Evolutionary conservation across 306 rosid genomes (phyloP).

Genomic region (Prinsepia uniflora): DNA sequence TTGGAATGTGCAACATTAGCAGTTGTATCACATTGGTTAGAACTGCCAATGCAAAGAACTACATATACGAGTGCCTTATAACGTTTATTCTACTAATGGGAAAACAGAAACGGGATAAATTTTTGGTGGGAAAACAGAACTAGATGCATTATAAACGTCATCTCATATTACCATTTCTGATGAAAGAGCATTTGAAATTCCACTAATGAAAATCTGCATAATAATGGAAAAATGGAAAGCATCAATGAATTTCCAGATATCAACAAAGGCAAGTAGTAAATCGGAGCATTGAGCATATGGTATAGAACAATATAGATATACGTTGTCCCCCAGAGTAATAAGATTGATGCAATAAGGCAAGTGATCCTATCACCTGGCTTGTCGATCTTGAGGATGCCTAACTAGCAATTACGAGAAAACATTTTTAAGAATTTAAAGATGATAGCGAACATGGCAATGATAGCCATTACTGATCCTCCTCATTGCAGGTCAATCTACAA

Average conservation of each 20-base stretch:
- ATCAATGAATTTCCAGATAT: neutral
- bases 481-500: neutral
- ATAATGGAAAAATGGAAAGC: conserved; percentile 12
- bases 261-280: conserved; percentile 2
- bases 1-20: neutral
- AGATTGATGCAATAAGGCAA: too few species aligned
- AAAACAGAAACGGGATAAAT: neutral
- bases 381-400: neutral
- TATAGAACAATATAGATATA: neutral
- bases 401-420: neutral
- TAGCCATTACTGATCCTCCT: neutral
- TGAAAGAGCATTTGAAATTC: conserved; percentile 70
- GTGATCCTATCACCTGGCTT: neutral
- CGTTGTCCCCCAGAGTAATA: neutral
- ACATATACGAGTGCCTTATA: conserved; percentile 73
- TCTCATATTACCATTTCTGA: conserved; percentile 61
- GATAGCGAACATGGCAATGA: neutral
- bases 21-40: neutral
- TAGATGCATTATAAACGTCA: neutral
- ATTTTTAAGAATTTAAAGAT: neutral
- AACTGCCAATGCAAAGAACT: conserved; percentile 83
- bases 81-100: too few species aligned
- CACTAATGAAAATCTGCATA: conserved; percentile 81
- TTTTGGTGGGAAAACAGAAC: neutral
- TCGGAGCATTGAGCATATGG: conserved; percentile 2